Base-by-base conservation (phyloP, 345 rosid genomes). In the Euphorbia tirucalli region DNA sequence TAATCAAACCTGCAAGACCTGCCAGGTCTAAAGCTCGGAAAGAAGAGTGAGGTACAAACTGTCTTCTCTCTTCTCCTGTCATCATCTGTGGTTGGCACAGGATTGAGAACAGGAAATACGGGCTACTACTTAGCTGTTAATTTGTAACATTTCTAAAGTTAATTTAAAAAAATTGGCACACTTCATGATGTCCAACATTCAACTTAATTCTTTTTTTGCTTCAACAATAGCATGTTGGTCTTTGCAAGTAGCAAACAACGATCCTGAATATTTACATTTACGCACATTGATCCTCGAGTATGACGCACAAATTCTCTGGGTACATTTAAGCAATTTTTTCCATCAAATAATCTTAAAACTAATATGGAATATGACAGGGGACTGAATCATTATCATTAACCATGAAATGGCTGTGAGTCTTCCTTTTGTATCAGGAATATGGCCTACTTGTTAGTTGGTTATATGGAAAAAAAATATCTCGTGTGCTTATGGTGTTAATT, bases 1-100 rank as follows among this genome's bases (percentile, higher is more conserved):
- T 90, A 48, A 75, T 95, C 61, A 85, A 83, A 71, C 97, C 97
- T 11, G 80, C 80, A 59, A 92, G 77, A 77, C 88, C 95, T 64
- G 77, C 83, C 27, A 85, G 86, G 83, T 80, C 92, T 15, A 88
- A 88, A 77, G 76, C 87, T 0, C 80, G 76, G 25, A 92, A 92
- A 74, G 87, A 81, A 60, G 80, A 90, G 82, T 90, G 83, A 85
- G 73, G 27, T 37, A 43, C 65, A 59, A 69, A 65, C 69, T 52
- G 4, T 25, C 74, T 66, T 41, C 11, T 31, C 41, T 32, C 61
- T 1, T 59, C 13, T 39, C 69, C 39, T 3, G 3, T 35, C 21
- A 35, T 61, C 52, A 19, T 52, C 48, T n/a, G n/a, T 65, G 52
- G 16, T 31, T 61, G 61, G 21, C 37, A 73, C 24, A 37, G 46